These are phyloP conservation scores for Alternaria brassicae DNA, from an alignment of 2,329 filamentous ascomycete genomes.

Conservation along the genomic window DNA sequence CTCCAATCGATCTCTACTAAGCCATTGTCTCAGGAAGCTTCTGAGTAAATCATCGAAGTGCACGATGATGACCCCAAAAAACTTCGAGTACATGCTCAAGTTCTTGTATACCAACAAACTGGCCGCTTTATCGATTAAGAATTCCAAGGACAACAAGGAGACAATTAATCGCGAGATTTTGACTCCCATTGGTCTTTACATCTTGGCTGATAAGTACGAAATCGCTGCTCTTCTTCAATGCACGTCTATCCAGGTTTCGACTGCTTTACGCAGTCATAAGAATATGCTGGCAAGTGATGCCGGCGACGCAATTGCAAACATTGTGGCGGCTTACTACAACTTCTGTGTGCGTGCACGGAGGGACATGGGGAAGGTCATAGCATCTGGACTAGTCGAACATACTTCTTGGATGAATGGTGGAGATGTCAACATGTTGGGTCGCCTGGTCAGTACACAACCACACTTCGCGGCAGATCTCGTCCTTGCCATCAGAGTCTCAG, in stretches of 20 bases:
- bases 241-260: not conserved
- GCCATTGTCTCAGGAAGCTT: not conserved
- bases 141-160: accelerated
- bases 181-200: not conserved
- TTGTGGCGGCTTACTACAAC: not conserved
- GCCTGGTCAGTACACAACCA: not conserved
- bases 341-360: not conserved
- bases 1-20: not conserved
- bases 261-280: not conserved
- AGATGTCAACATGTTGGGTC: too few species aligned
- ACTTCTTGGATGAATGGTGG: too few species aligned
- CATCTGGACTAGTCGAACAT: not conserved
- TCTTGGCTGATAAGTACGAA: not conserved
- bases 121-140: not conserved
- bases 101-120: not conserved
- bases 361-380: not conserved
- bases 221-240: not conserved
- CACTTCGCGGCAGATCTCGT: not conserved
- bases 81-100: not conserved
- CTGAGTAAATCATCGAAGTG: not conserved
- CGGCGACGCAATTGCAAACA: not conserved
- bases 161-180: not conserved
- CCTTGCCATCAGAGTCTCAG: not conserved
- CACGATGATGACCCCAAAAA: not conserved
- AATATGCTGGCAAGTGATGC: not conserved